These are phyloP conservation scores for Leccinum longicurvipes DNA, from an alignment of 768 basidiomycete species.

Conservation along the genomic window DNA sequence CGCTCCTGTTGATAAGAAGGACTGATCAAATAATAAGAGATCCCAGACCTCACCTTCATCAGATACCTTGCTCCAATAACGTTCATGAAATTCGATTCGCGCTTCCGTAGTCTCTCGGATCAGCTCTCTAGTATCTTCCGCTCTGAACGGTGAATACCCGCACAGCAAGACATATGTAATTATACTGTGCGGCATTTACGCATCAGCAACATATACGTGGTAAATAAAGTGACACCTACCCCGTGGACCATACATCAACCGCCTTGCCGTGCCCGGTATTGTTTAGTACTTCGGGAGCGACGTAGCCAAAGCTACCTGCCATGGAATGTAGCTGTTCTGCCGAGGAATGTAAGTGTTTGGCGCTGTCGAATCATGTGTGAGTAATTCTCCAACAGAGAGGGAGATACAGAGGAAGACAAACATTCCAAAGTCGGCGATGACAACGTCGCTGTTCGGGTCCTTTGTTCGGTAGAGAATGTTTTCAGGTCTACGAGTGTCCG, in stretches of 20 bases:
- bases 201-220: not conserved
- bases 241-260: conserved; percentile 92
- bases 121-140: conserved; percentile 72
- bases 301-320: conserved; percentile 84
- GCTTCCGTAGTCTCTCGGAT: conserved; percentile 83
- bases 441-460: conserved; percentile 75
- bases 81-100: conserved; percentile 86
- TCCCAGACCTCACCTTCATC: conserved; percentile 49
- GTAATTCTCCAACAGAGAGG: not conserved
- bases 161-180: conserved; percentile 95
- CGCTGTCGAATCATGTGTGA: conserved; percentile 40
- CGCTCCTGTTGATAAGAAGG: not conserved
- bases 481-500: conserved; percentile 62
- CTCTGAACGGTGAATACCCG: conserved; percentile 93
- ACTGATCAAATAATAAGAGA: not conserved
- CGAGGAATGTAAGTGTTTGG: conserved; percentile 73
- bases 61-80: conserved; percentile 92
- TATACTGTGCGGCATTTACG: conserved; percentile 47
- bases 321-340: conserved; percentile 69
- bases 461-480: conserved; percentile 90
- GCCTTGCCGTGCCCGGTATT: conserved; percentile 86
- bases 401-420: conserved; percentile 34
- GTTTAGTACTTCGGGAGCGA: conserved; percentile 85
- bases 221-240: conserved; percentile 46
- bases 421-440: conserved; percentile 98